These are phyloP conservation scores for Lipomyces starkeyi DNA, from an alignment of 805 yeast genomes.

Conservation along the genomic window DNA sequence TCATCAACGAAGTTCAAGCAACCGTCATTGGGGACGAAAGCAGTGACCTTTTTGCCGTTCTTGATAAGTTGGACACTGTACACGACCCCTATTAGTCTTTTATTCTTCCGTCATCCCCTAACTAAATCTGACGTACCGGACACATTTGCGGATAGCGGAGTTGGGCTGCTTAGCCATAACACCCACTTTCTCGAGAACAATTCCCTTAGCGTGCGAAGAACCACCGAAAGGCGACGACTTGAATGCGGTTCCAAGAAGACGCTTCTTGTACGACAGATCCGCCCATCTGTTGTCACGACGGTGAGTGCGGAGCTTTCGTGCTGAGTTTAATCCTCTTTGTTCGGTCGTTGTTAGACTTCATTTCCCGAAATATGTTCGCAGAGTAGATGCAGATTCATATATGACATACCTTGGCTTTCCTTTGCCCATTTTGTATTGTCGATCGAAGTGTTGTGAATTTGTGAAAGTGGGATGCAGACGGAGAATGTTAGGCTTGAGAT, in stretches of 20 bases:
- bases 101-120: background rate
- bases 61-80: conserved; percentile 91
- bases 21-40: conserved; percentile 99
- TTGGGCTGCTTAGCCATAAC: conserved; percentile 99
- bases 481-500: no score
- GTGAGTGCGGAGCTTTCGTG: conserved; percentile 99
- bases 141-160: conserved; percentile 99
- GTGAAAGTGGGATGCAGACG: no score
- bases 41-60: conserved; percentile 99
- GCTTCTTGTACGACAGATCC: conserved; percentile 95
- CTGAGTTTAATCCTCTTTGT: conserved; percentile 96
- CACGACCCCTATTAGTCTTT: background rate
- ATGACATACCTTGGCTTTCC: conserved; percentile 76
- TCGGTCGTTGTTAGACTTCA: background rate
- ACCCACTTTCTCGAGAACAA: conserved; percentile 99
- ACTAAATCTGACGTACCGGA: conserved; percentile 56
- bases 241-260: conserved; percentile 99
- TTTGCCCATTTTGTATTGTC: conserved; percentile 80
- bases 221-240: conserved; percentile 99
- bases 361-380: background rate
- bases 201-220: conserved; percentile 99
- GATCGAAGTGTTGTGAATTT: background rate
- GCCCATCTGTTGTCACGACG: conserved; percentile 99
- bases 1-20: conserved; percentile 99
- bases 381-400: background rate